Percentiles rank a stretch among this genome's conserved stretches.
Conservation (phyloP, 139 green algal species). For the Micractinium conductrix region DNA sequence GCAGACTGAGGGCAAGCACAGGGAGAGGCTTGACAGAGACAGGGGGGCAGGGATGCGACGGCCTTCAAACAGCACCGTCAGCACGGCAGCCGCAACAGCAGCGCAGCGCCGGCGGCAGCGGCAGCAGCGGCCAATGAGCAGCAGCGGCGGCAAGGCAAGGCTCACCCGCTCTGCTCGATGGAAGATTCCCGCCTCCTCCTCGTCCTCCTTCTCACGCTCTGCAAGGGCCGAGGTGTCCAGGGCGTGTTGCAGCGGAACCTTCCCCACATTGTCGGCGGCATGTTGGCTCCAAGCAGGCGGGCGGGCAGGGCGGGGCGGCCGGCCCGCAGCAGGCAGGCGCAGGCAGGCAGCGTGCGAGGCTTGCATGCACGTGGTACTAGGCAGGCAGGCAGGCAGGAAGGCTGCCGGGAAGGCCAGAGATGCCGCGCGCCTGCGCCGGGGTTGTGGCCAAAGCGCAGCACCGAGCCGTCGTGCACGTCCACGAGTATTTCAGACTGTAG, state of each 20-base stretch:
- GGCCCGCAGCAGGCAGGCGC: too few species aligned
- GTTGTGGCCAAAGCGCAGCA: constrained; percentile 44
- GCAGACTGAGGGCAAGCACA: background rate
- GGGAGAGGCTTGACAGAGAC: too few species aligned
- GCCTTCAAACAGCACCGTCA: too few species aligned
- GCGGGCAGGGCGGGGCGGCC: too few species aligned
- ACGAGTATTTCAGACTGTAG: constrained; percentile 33
- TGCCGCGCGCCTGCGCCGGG: background rate
- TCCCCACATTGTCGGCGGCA: background rate
- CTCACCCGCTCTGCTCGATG: constrained; percentile 36
- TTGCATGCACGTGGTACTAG: background rate
- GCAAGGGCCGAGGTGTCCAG: background rate
- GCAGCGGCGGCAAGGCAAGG: background rate
- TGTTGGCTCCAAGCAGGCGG: background rate
- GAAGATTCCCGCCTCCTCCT: constrained; percentile 36
- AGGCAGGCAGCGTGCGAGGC: background rate
- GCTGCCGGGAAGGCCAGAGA: background rate
- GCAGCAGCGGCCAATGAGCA: background rate
- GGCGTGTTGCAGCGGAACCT: too few species aligned
- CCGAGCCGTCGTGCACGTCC: constrained; percentile 21
- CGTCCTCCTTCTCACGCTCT: constrained; percentile 44
- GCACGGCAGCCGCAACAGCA: too few species aligned
- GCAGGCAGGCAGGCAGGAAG: background rate
- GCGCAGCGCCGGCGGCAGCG: too few species aligned
- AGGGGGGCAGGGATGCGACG: too few species aligned